Base-by-base conservation (phyloP, 495 filamentous ascomycete genomes). In the Podospora pseudoanserina region DNA sequence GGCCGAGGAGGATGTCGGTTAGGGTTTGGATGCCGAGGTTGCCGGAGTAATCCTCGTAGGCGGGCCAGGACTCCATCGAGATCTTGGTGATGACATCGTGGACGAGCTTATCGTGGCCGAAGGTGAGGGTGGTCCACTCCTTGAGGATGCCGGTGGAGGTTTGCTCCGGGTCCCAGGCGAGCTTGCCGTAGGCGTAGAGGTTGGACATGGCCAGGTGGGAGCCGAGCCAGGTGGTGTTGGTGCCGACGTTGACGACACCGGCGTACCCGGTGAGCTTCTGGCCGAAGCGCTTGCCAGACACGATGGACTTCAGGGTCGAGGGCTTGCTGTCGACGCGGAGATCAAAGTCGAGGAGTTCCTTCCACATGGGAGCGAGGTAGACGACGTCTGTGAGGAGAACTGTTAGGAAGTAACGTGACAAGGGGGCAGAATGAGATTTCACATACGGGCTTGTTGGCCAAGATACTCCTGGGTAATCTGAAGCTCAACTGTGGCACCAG, bases 1-100 rank as follows among this genome's bases (percentile, higher is more conserved):
- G 89, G 4, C 82, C 86, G 69, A 84, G 85, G 2, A 88, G 76
- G 66, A 91, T 90, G 72, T 92, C 88, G 3, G 86, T 87, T 18
- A 92, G 78, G 0, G 90, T 91, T 70, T 91, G 89, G 20, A 89
- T 85, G 18, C 90, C 90, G 0, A 92, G 79, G 69, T 92, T 92
- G 19, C 89, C 90, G 0, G 79, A 86, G 76, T 91, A 90, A 71
- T 86, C 86, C 77, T 91, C 88, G 66, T 91, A 91, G 0, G 89
- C 86, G 0, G 86, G 84, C 89, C 89, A 91, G 0, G 89, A 90
- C 9, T 81, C 81, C 85, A 92, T 86, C 0, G 88, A 89, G 72
- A 92, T 85, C 34, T 84, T 71, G 3, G 83, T 87, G 19, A 92
- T 85, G 15, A 82, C 84, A 26, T 88, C 77, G 32, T 89, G 59